Evolutionary conservation across 2,329 filamentous ascomycete genomes (phyloP).

Genomic region (Cyanodermella asteris): DNA sequence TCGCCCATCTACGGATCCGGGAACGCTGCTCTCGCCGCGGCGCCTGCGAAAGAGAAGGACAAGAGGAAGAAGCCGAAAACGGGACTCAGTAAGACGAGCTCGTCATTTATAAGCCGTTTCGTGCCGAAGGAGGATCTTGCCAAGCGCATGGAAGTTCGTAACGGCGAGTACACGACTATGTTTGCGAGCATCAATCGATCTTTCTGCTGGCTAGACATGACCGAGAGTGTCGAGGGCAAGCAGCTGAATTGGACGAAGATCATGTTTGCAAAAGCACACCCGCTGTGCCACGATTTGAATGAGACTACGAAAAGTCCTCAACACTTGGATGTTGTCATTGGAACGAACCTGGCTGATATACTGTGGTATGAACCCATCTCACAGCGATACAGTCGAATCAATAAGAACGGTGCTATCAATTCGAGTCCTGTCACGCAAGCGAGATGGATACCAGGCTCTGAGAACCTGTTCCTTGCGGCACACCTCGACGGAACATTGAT

Average conservation of each 20-base stretch:
- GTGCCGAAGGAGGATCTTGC: constrained; percentile 66
- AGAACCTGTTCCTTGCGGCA: constrained; percentile 76
- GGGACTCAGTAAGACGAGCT: constrained; percentile 96
- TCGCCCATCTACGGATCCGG: constrained; percentile 74
- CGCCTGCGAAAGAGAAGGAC: constrained; percentile 41
- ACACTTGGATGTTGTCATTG: constrained; percentile 83
- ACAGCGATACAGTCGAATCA: constrained; percentile 83
- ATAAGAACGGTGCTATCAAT: constrained; percentile 88
- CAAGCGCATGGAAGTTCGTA: constrained; percentile 61
- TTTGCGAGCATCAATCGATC: constrained; percentile 93
- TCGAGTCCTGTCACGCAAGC: constrained; percentile 68
- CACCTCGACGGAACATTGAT: constrained; percentile 81
- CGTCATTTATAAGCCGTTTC: constrained; percentile 90
- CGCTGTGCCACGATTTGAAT: constrained; percentile 86
- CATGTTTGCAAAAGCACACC: constrained; percentile 88
- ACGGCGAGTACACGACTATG: constrained; percentile 58
- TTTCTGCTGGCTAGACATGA: constrained; percentile 87
- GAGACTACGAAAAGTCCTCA: constrained; percentile 51
- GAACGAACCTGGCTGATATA: constrained; percentile 88
- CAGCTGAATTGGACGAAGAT: constrained; percentile 89
- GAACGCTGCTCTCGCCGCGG: constrained; percentile 47
- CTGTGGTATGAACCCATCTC: constrained; percentile 98
- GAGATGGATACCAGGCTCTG: constrained; percentile 81
- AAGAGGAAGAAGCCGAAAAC: constrained; percentile 92
- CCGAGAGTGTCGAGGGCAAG: constrained; percentile 40